Base-by-base conservation (phyloP, 768 basidiomycete species). In the Auricularia sp. region DNA sequence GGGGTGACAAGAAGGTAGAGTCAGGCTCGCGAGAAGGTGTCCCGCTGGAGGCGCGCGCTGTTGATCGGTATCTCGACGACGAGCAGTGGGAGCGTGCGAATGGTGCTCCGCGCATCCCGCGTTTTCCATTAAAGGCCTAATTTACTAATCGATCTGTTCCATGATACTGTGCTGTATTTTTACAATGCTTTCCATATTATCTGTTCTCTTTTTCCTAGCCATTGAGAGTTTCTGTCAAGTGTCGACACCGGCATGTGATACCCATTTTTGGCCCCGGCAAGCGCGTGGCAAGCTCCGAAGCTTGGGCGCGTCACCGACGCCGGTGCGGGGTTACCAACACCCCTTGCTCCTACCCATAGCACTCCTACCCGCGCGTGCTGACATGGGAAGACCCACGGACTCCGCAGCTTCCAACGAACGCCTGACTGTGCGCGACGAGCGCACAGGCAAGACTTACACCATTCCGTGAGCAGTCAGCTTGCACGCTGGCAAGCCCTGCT, bases 351-450 rank as follows among this genome's bases (percentile, higher is more conserved):
- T 18, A 6, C 5, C 14, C 47, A 29, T 29, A 29, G 29, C 47
- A 51, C 47, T 18, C 11, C 47, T 18, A 51, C 6, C 47, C 47
- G 18, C 10, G 2, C 47, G 39, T 14, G 39, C 39, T 14, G 39
- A 7, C 47, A 51, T 51, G 47, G 47, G 47, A 8, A 51, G 21
- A 21, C 47, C 47, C 14, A 51, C 47, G 6, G 47, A 51, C 37
- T 8, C 39, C 39, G 39, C 39, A 7, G 39, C 39, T 7, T 7
- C 7, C 54, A 68, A 64, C 54, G 73, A 74, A 44, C 68, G 73
- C 66, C 78, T 94, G 59, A 88, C 86, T 5, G 85, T 94, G 70
- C 77, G 76, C 65, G 93, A 94, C 77, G 92, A 94, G 74, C 85
- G 93, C 65, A 94, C 93, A 2, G 91, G 90, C 35, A 89, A 87